Base-by-base conservation (phyloP, 2,329 filamentous ascomycete species). In the Stemphylium beticola region DNA sequence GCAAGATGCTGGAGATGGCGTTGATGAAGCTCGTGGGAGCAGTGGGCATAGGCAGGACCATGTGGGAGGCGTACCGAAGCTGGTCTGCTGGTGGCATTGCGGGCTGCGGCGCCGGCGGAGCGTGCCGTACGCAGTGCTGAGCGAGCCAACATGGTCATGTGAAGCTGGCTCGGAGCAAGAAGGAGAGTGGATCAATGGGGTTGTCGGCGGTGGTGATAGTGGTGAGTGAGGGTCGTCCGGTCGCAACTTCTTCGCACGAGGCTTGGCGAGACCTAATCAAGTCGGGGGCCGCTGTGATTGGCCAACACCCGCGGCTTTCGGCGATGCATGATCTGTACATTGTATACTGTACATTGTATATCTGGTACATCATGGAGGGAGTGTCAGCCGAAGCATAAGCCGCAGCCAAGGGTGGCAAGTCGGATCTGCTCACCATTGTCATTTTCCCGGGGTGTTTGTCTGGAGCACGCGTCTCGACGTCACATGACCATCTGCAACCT, bases 121-220 rank as follows among this genome's bases (percentile, higher is more conserved):
- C 92, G 92, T 86, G 90, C 85, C 79, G 90, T 87, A 84, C 92
- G 92, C 85, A 96, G 82, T 82, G 87, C 87, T 81, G 92, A 92
- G 85, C 92, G 90, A 83, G 91, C 90, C 86, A 97, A 88, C 93
- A 98, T 97, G 78, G 79, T 89, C 84, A 62, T 65, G 62, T 66
- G 67, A 68, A 69, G 73, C 68, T 74, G 74, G 73, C 73, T 68
- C 73, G 65, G 60, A 64, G 68, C 67, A 65, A 59, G 62, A 65
- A 63, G 63, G 60, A 57, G 67, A 63, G 66, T 67, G 66, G 65
- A 63, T 67, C 67, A 69, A 72, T 74, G 73, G 73, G 42, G 67
- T 65, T 49, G 67, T 55, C 61, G 71, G 65, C 63, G 69, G 63
- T 51, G 53, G 53, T 55, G 53, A 46, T 63, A 65, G 62, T 67